Percentiles rank a stretch among this genome's conserved stretches.
Conservation (phyloP, 305 asterid species). For the Salvia sclarea region DNA sequence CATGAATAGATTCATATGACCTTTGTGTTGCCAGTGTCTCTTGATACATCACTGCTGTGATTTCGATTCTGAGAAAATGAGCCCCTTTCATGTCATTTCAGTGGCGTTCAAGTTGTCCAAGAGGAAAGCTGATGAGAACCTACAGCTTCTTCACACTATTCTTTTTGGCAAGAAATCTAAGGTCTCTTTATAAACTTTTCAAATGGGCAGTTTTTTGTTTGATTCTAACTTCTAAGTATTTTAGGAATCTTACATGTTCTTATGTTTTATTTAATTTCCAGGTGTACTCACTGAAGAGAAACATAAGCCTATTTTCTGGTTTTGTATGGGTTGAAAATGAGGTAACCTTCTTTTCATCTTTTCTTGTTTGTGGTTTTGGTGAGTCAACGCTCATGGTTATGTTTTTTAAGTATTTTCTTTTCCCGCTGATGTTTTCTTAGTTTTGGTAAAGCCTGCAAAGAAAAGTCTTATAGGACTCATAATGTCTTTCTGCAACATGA, state of each 20-base stretch:
- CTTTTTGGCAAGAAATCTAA: slow-evolving; percentile 83
- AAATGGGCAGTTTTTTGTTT: slow-evolving; percentile 6
- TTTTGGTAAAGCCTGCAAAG: neutral
- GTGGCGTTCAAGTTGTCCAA: slow-evolving; percentile 93
- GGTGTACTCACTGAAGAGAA: slow-evolving; percentile 75
- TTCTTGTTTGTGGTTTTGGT: slow-evolving; percentile 7
- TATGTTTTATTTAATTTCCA: slow-evolving; percentile 33
- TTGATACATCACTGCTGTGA: neutral
- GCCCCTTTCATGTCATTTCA: slow-evolving; percentile 38
- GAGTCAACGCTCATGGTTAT: slow-evolving; percentile 3
- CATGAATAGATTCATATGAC: slow-evolving; percentile 5
- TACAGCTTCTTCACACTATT: slow-evolving; percentile 78
- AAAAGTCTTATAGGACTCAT: neutral
- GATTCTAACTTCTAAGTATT: slow-evolving; percentile 30
- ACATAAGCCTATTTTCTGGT: slow-evolving; percentile 93
- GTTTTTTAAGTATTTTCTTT: slow-evolving; percentile 20
- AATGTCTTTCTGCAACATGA: neutral
- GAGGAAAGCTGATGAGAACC: slow-evolving; percentile 88
- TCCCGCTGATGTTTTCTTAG: slow-evolving; percentile 13
- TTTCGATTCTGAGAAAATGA: slow-evolving; percentile 15
- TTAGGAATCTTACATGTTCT: slow-evolving; percentile 22
- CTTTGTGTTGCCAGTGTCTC: slow-evolving; percentile 20
- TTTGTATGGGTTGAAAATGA: slow-evolving; percentile 86
- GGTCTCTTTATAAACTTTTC: slow-evolving; percentile 44
- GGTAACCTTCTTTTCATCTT: slow-evolving; percentile 43